Percentiles rank a stretch among this genome's conserved stretches.
Evolutionary conservation across 1,139 yeast species (phyloP).

Genomic region (Eremothecium cymbalariae): DNA sequence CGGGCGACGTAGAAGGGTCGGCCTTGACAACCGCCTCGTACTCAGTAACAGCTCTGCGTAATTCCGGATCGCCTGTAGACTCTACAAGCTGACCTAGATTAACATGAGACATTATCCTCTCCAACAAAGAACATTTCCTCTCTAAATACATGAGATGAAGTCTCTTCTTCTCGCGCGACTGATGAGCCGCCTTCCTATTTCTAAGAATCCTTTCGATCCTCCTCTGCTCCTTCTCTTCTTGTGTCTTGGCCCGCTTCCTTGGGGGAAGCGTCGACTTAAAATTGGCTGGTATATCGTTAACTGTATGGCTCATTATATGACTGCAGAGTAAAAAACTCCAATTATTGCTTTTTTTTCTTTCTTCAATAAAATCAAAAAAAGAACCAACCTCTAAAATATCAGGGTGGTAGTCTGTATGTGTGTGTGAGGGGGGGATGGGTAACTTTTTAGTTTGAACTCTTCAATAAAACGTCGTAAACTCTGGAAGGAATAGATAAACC

Average conservation of each 20-base stretch:
- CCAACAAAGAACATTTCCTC: slow-evolving; percentile 29
- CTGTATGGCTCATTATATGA: slow-evolving; percentile 3
- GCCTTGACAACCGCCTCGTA: slow-evolving; percentile 5
- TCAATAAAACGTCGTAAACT: no score
- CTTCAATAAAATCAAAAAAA: no score
- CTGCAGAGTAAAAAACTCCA: no score
- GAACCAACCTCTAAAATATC: no score
- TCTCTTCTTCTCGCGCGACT: slow-evolving; percentile 93
- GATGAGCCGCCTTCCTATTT: slow-evolving; percentile 95
- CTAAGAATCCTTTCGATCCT: slow-evolving; percentile 86
- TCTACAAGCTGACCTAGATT: slow-evolving; percentile 18
- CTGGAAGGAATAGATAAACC: no score
- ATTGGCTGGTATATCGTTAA: slow-evolving; percentile 27
- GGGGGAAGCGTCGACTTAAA: slow-evolving; percentile 64
- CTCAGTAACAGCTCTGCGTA: slow-evolving; percentile 6
- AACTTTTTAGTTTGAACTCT: no score
- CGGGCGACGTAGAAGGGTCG: not conserved
- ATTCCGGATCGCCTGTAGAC: slow-evolving; percentile 5
- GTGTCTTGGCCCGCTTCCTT: slow-evolving; percentile 90
- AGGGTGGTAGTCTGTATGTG: no score
- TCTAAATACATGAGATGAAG: slow-evolving; percentile 84
- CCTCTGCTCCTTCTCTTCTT: slow-evolving; percentile 95
- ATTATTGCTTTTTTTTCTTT: no score
- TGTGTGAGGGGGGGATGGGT: no score
- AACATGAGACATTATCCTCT: slow-evolving; percentile 22